Percentiles rank a stretch among this genome's conserved stretches.
phyloP scores from a whole-genome alignment of 371 early-diverging fungal genomes.

The Catenaria anguillulae region DNA sequence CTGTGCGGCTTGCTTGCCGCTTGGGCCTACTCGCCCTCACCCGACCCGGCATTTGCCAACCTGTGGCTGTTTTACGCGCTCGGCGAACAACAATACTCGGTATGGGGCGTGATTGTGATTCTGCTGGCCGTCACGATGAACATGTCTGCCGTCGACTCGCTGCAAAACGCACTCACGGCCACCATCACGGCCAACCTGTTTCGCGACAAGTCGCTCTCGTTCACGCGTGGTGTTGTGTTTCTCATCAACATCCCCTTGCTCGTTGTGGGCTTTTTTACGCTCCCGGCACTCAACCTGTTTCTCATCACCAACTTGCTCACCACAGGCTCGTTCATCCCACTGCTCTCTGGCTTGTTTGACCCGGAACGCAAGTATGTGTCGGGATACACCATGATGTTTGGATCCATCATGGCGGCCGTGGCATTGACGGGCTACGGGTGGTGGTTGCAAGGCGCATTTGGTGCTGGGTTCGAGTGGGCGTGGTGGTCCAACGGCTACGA shows the following conservation, averaged over 20 bases:
- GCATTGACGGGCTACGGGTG: background rate
- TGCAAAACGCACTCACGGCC: slow-evolving; percentile 41
- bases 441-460: background rate
- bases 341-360: slow-evolving; percentile 30
- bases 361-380: slow-evolving; percentile 15
- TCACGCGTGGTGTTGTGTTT: slow-evolving; percentile 27
- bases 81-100: slow-evolving; percentile 19
- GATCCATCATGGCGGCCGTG: background rate
- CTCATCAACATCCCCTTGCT: slow-evolving; percentile 39
- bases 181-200: slow-evolving; percentile 29
- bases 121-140: slow-evolving; percentile 35
- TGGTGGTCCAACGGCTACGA: background rate
- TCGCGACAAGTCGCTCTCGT: slow-evolving; percentile 23
- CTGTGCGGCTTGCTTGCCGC: slow-evolving; percentile 36
- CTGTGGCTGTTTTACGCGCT: slow-evolving; percentile 27
- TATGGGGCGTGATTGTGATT: slow-evolving; percentile 22
- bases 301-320: slow-evolving; percentile 38
- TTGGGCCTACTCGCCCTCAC: slow-evolving; percentile 27
- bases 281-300: slow-evolving; percentile 30
- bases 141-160: slow-evolving; percentile 31
- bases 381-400: slow-evolving; percentile 1
- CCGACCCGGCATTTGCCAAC: slow-evolving; percentile 13
- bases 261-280: slow-evolving; percentile 23
- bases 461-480: slow-evolving; percentile 1
- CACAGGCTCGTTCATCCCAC: slow-evolving; percentile 28